Evolutionary conservation across 805 yeast species (phyloP), one percentile per base, ranked within the genome.

Genomic region (Starmerella powellii): DNA sequence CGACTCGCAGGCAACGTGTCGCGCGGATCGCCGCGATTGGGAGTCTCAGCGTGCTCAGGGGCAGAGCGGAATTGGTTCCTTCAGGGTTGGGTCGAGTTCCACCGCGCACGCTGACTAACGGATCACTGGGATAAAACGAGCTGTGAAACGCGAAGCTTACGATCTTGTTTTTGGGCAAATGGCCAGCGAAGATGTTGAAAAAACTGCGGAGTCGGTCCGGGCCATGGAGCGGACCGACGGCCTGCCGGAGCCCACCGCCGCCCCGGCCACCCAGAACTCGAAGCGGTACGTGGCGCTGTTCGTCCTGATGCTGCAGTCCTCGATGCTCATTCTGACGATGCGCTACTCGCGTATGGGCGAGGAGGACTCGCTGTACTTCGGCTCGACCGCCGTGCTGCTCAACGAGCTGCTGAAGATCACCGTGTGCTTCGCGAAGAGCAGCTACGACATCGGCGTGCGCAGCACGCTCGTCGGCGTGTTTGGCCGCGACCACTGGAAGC

Each of bases 281-380:
- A 38, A 55, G 47, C 59, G 63, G 40, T 56, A 55, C 35, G 49
- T 54, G 12, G 62, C 68, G 4, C 57, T 64, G 41, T 52, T 61
- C 29, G 61, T 64, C 46, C 56, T 63, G 37, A 64, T 66, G 33
- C 51, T 63, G 31, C 68, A 64, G 49, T 64, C 63, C 47, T 57
- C 64, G 21, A 55, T 63, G 30, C 58, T 64, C 20, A 64, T 64
- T 41, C 54, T 64, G 42, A 63, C 63, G 10, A 64, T 64, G 68
- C 62, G 65, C 38, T 64, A 62, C 46, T 64, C 68, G 13, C 60
- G 68, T n/a, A 56, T 63, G 50, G 62, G 63, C 60, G 63, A 61
- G 10, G 48, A 51, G 29, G 48, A 50, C n/a, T 47, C 43, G 11
- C 50, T 54, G 23, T 64, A 64, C 45, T 51, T 56, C 32, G 56